phyloP scores from a whole-genome alignment of 2,329 filamentous ascomycete genomes.

The Cladorrhinum sp. region DNA sequence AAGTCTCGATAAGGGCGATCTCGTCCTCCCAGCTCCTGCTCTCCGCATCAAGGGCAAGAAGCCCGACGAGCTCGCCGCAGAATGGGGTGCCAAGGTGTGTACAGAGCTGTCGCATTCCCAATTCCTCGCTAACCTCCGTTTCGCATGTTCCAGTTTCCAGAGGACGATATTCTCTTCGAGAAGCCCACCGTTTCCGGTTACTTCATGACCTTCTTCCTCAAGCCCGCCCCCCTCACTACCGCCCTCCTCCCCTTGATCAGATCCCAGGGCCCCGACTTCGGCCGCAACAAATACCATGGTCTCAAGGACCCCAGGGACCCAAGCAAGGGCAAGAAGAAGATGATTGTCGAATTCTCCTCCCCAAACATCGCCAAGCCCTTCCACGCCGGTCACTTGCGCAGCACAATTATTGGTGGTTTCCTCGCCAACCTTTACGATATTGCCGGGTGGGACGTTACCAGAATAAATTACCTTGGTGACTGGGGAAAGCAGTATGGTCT shows the following conservation, averaged over 20 bases:
- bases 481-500: conserved; percentile 79
- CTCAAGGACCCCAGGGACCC: conserved; percentile 61
- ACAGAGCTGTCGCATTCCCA: not conserved
- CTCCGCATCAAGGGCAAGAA: conserved; percentile 72
- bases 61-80: conserved; percentile 57
- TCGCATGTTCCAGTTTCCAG: conserved; percentile 56
- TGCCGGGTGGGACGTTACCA: conserved; percentile 69
- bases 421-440: conserved; percentile 68
- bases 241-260: conserved; percentile 69
- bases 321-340: conserved; percentile 59
- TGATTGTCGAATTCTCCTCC: conserved; percentile 78
- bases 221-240: conserved; percentile 61
- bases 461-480: conserved; percentile 77
- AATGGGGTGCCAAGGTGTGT: conserved; percentile 61
- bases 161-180: conserved; percentile 67
- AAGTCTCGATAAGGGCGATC: conserved; percentile 77
- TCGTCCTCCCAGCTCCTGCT: conserved; percentile 75
- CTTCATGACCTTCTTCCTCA: conserved; percentile 79
- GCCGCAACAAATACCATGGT: conserved; percentile 59
- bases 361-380: conserved; percentile 87
- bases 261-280: conserved; percentile 58
- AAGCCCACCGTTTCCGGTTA: conserved; percentile 65
- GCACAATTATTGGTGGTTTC: conserved; percentile 77
- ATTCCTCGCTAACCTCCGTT: conserved; percentile 12
- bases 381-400: conserved; percentile 73